A percentile compares a stretch with the other conserved stretches of the same genome.
Evolutionary conservation across 257 asterid species (phyloP).

Genomic region (Catharanthus roseus): DNA sequence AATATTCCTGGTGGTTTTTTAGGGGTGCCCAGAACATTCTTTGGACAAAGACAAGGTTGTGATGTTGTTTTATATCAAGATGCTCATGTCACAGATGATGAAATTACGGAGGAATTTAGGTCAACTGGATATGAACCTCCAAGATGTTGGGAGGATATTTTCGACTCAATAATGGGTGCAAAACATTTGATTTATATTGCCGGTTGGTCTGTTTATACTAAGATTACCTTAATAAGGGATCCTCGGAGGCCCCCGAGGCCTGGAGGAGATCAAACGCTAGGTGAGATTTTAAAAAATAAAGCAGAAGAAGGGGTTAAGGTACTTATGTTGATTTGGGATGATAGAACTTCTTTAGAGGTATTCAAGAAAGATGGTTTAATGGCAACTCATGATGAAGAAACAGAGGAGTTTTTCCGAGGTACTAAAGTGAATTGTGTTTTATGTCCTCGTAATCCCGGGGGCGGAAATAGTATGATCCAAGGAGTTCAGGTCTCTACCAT

Average conservation of each 20-base stretch:
- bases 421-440: conserved; percentile 63
- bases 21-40: conserved; percentile 65
- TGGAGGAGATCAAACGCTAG: conserved; percentile 51
- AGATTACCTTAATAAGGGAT: conserved; percentile 56
- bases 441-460: conserved; percentile 75
- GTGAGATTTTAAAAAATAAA: conserved; percentile 62
- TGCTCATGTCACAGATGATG: conserved; percentile 55
- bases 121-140: conserved; percentile 25
- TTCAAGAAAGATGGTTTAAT: conserved; percentile 63
- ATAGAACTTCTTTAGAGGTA: conserved; percentile 48
- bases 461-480: conserved; percentile 44
- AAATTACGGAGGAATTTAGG: conserved; percentile 26
- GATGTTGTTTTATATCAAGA: conserved; percentile 61
- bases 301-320: conserved; percentile 87
- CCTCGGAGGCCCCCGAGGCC: conserved; percentile 42
- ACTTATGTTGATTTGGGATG: conserved; percentile 83
- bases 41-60: conserved; percentile 66
- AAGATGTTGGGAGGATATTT: conserved; percentile 84
- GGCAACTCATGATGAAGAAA: conserved; percentile 87
- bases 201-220: conserved; percentile 76
- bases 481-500: conserved; percentile 62
- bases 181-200: conserved; percentile 64
- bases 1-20: conserved; percentile 24
- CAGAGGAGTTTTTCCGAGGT: conserved; percentile 42
- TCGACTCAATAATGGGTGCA: conserved; percentile 56